A percentile compares a stretch with the other conserved stretches of the same genome.
phyloP scores from a whole-genome alignment of 192 early-diverging fungal species.

The Phycomyces blakesleeanus region DNA sequence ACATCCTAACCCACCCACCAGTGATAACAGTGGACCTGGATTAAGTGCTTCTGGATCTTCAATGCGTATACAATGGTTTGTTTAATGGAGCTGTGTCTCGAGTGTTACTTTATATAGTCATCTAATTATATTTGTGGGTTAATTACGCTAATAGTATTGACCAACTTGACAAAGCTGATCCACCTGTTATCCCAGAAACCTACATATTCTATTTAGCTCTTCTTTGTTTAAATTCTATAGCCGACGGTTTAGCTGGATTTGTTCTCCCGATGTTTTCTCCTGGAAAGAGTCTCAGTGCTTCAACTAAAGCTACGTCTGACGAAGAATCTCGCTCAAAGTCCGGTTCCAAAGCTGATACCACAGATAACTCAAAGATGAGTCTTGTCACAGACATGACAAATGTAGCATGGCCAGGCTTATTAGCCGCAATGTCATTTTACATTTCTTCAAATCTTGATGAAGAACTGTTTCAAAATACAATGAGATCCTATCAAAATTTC shows the following conservation, averaged over 20 bases:
- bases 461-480: constrained; percentile 67
- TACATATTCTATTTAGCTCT: constrained; percentile 82
- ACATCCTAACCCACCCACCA: constrained; percentile 5
- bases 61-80: constrained; percentile 71
- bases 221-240: constrained; percentile 63
- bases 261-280: constrained; percentile 58
- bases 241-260: constrained; percentile 65
- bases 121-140: constrained; percentile 10
- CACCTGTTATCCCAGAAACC: constrained; percentile 83
- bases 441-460: constrained; percentile 78
- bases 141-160: constrained; percentile 65
- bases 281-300: constrained; percentile 6
- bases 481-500: constrained; percentile 71
- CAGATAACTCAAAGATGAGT: constrained; percentile 41
- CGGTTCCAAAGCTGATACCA: neutral
- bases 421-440: constrained; percentile 74
- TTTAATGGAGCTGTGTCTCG: neutral
- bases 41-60: constrained; percentile 49
- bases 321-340: constrained; percentile 1
- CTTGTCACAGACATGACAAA: constrained; percentile 76
- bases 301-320: constrained; percentile 7
- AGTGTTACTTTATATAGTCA: neutral
- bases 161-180: constrained; percentile 91
- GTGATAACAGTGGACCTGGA: constrained; percentile 24
- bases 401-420: constrained; percentile 74